Percentiles rank a stretch among this genome's conserved stretches.
Evolutionary conservation across 2,329 filamentous ascomycete species (phyloP).

Genomic region (Endocalyx cinctus): DNA sequence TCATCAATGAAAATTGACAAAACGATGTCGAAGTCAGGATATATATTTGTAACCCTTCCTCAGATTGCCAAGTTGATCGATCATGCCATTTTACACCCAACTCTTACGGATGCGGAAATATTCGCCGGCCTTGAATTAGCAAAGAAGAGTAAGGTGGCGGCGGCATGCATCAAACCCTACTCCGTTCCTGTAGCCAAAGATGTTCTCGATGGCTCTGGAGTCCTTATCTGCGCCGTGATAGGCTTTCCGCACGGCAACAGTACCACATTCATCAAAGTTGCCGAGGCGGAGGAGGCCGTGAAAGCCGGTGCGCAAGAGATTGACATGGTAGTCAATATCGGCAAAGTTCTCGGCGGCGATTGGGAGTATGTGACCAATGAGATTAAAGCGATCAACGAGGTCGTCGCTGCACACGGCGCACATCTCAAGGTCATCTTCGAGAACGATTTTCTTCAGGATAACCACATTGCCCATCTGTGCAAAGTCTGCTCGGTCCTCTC

Average conservation of each 20-base stretch:
- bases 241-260: slow-evolving; percentile 58
- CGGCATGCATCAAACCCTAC: slow-evolving; percentile 57
- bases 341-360: slow-evolving; percentile 51
- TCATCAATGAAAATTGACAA: not conserved
- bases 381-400: slow-evolving; percentile 45
- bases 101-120: slow-evolving; percentile 54
- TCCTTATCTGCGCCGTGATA: slow-evolving; percentile 53
- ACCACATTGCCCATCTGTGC: slow-evolving; percentile 49
- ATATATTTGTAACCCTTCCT: slow-evolving; percentile 36
- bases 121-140: slow-evolving; percentile 42
- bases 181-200: slow-evolving; percentile 42
- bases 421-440: slow-evolving; percentile 60
- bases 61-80: slow-evolving; percentile 54
- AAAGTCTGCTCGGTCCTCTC: slow-evolving; percentile 45
- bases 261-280: slow-evolving; percentile 48
- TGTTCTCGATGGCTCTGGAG: slow-evolving; percentile 42
- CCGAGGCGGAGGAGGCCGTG: slow-evolving; percentile 45
- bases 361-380: slow-evolving; percentile 53
- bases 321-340: slow-evolving; percentile 59
- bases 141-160: slow-evolving; percentile 44
- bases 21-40: slow-evolving; percentile 9
- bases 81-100: slow-evolving; percentile 58
- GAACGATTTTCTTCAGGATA: slow-evolving; percentile 49
- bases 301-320: slow-evolving; percentile 48
- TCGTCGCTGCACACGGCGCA: slow-evolving; percentile 37